These are phyloP conservation scores for Kwoniella botswanensis DNA, from an alignment of 768 basidiomycete genomes.

Conservation along the genomic window DNA sequence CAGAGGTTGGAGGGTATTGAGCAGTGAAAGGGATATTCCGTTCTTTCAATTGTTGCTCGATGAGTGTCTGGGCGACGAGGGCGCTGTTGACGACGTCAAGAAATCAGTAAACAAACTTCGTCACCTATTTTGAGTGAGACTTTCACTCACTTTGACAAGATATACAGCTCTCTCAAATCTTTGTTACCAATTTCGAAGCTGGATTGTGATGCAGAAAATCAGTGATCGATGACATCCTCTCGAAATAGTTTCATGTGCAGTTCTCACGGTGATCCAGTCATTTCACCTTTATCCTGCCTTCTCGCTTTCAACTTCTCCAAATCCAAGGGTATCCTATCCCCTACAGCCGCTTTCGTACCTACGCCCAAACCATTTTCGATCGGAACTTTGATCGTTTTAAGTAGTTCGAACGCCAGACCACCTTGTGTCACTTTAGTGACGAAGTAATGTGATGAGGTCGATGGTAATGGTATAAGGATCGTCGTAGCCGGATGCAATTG, in stretches of 20 bases:
- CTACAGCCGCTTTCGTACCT: constrained; percentile 33
- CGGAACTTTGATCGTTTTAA: constrained; percentile 60
- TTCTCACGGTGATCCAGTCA: constrained; percentile 12
- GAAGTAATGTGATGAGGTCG: constrained; percentile 68
- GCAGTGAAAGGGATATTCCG: constrained; percentile 78
- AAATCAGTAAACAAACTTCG: not conserved
- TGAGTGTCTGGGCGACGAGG: constrained; percentile 84
- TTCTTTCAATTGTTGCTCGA: constrained; percentile 84
- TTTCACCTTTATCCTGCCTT: constrained; percentile 17
- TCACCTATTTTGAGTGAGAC: too few species aligned
- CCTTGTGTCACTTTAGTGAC: constrained; percentile 80
- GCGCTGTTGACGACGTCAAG: constrained; percentile 63
- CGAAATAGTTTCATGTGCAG: too few species aligned
- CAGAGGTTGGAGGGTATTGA: constrained; percentile 66
- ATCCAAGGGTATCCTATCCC: constrained; percentile 42
- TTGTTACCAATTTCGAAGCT: constrained; percentile 72
- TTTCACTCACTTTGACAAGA: constrained; percentile 76
- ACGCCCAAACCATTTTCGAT: constrained; percentile 37
- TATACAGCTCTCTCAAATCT: constrained; percentile 70
- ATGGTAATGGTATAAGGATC: constrained; percentile 40
- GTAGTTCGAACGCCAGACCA: constrained; percentile 79
- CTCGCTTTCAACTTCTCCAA: constrained; percentile 44
- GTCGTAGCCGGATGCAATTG: constrained; percentile 60
- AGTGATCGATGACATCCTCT: not conserved
- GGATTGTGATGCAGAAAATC: not conserved